phyloP scores from a whole-genome alignment of 2,329 filamentous ascomycete species.

The Alternaria longipes region DNA sequence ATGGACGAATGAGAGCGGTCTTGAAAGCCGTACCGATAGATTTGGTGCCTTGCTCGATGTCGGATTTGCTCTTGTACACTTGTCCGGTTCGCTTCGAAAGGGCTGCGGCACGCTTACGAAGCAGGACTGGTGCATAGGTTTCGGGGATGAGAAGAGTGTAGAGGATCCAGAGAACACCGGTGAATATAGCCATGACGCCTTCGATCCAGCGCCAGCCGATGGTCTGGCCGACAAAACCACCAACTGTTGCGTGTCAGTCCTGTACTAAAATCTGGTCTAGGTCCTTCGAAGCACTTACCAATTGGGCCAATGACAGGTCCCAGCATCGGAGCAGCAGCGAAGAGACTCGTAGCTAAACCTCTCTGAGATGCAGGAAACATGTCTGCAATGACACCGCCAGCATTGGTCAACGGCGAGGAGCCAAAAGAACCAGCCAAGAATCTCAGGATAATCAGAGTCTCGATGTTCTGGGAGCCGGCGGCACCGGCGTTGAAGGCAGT shows the following conservation, averaged over 20 bases:
- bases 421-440: slow-evolving; percentile 73
- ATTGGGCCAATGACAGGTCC: slow-evolving; percentile 60
- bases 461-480: slow-evolving; percentile 66
- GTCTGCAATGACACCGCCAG: slow-evolving; percentile 59
- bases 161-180: slow-evolving; percentile 42
- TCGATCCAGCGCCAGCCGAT: slow-evolving; percentile 8
- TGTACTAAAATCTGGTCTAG: neutral
- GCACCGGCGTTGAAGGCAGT: slow-evolving; percentile 69
- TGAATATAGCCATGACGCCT: slow-evolving; percentile 61
- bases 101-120: neutral
- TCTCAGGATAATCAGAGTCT: slow-evolving; percentile 68
- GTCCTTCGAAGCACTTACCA: neutral
- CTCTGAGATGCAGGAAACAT: slow-evolving; percentile 43
- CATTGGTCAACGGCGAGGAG: slow-evolving; percentile 69
- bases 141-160: slow-evolving; percentile 59
- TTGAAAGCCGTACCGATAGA: neutral
- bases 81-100: slow-evolving; percentile 25
- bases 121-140: slow-evolving; percentile 58
- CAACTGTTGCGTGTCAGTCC: slow-evolving; percentile 25
- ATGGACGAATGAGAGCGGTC: neutral
- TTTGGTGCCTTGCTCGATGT: slow-evolving; percentile 48
- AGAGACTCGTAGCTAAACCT: slow-evolving; percentile 57
- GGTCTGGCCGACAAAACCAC: neutral
- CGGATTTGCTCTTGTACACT: slow-evolving; percentile 48
- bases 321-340: slow-evolving; percentile 56